Conservation (phyloP, 306 rosid species). For the Begonia peltatifolia region DNA sequence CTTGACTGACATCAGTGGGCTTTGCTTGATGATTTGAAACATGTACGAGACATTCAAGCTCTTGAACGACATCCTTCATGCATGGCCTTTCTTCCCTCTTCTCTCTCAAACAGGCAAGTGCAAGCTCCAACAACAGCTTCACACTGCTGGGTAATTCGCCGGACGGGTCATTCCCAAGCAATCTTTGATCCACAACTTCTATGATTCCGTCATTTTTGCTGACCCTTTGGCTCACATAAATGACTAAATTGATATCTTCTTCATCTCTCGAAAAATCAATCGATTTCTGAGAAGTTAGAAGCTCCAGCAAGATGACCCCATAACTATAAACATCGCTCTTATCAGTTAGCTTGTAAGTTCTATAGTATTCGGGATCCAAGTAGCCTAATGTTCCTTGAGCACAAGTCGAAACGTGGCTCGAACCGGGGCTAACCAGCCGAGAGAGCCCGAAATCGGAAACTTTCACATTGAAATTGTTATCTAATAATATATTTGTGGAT, state of each 20-base stretch:
- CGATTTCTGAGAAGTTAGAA: constrained; percentile 73
- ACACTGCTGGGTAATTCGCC: constrained; percentile 28
- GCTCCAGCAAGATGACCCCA: constrained; percentile 81
- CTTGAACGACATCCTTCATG: constrained; percentile 65
- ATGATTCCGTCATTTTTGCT: constrained; percentile 23
- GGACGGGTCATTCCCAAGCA: constrained; percentile 22
- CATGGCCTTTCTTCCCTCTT: constrained; percentile 76
- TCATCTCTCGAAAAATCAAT: constrained; percentile 66
- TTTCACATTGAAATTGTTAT: constrained; percentile 52
- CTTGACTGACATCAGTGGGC: too few relatives aligned
- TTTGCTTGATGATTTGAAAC: constrained; percentile 16
- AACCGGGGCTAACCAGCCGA: constrained; percentile 73
- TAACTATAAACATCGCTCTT: constrained; percentile 95
- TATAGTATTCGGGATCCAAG: constrained; percentile 87
- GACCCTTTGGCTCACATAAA: constrained; percentile 44
- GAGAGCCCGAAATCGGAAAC: constrained; percentile 93
- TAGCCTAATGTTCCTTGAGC: constrained; percentile 97
- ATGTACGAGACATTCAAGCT: constrained; percentile 43
- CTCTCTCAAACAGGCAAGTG: constrained; percentile 65
- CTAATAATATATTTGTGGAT: constrained; percentile 75
- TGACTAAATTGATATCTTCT: constrained; percentile 60
- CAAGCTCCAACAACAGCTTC: constrained; percentile 53
- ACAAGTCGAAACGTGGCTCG: constrained; percentile 90
- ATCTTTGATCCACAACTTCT: constrained; percentile 50
- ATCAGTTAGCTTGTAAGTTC: constrained; percentile 73